Percentiles rank a stretch among this genome's conserved stretches.
Conservation (phyloP, 2,329 filamentous ascomycete genomes). For the Stemphylium lycopersici region DNA sequence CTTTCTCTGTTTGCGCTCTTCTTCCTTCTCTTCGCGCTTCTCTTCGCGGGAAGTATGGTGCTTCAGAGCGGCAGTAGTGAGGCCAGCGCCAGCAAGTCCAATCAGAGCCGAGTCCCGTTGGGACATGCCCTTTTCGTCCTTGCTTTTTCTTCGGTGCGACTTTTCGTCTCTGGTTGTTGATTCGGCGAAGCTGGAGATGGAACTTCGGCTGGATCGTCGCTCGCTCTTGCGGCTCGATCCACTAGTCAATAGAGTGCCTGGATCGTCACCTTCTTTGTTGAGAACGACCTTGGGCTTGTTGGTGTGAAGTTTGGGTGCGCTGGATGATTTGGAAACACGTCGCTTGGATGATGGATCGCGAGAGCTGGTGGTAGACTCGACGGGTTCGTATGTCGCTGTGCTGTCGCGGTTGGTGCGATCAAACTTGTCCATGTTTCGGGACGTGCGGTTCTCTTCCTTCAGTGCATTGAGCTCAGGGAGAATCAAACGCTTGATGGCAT, state of each 20-base stretch:
- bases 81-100: conserved; percentile 60
- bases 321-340: conserved; percentile 65
- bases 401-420: conserved; percentile 59
- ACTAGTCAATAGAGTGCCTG: conserved; percentile 63
- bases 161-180: conserved; percentile 53
- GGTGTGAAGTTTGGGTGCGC: conserved; percentile 63
- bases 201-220: conserved; percentile 60
- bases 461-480: conserved; percentile 89
- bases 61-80: conserved; percentile 67
- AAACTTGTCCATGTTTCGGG: conserved; percentile 72
- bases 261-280: conserved; percentile 64
- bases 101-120: conserved; percentile 62
- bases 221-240: conserved; percentile 59
- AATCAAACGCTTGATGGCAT: conserved; percentile 87
- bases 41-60: conserved; percentile 68
- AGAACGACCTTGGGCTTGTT: conserved; percentile 66
- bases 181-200: conserved; percentile 51
- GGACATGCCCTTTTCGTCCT: conserved; percentile 51
- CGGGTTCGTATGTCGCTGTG: conserved; percentile 60
- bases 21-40: conserved; percentile 54
- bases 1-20: conserved; percentile 51
- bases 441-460: conserved; percentile 85
- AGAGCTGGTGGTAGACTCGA: conserved; percentile 59
- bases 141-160: conserved; percentile 57
- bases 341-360: conserved; percentile 54